Conservation (phyloP, 352 stramenopile species). For the Globisporangium rhizosaccharum region DNA sequence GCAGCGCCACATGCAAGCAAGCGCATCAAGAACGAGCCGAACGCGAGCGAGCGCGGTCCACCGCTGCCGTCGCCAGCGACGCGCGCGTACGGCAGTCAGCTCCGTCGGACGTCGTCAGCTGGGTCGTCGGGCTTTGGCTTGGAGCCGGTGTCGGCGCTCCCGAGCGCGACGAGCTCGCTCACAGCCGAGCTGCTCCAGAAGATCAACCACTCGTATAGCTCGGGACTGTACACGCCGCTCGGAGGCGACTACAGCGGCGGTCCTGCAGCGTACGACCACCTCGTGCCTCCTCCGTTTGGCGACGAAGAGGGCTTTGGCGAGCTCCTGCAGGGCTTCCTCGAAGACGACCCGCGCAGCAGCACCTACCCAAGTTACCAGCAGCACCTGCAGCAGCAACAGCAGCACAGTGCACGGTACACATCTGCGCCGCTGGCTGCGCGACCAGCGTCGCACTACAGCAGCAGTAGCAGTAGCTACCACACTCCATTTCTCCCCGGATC, state of each 20-base stretch:
- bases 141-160: slow-evolving; percentile 5
- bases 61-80: slow-evolving; percentile 18
- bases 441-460: slow-evolving; percentile 3
- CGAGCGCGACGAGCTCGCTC: not conserved
- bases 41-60: slow-evolving; percentile 11
- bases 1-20: slow-evolving; percentile 1
- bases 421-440: not conserved
- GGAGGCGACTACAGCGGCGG: slow-evolving; percentile 17
- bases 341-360: slow-evolving; percentile 43
- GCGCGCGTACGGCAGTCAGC: slow-evolving; percentile 18
- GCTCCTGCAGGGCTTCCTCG: slow-evolving; percentile 62
- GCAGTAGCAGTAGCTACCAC: slow-evolving; percentile 3
- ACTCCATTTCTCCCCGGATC: slow-evolving; percentile 3
- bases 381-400: slow-evolving; percentile 18
- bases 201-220: slow-evolving; percentile 21
- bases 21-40: slow-evolving; percentile 17
- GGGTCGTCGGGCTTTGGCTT: slow-evolving; percentile 8
- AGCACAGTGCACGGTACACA: slow-evolving; percentile 2
- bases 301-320: slow-evolving; percentile 70
- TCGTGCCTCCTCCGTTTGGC: slow-evolving; percentile 39
- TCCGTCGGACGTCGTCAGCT: slow-evolving; percentile 4
- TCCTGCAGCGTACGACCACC: slow-evolving; percentile 41
- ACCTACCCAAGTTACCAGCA: slow-evolving; percentile 22
- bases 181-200: slow-evolving; percentile 17
- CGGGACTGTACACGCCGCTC: slow-evolving; percentile 24